Percentiles rank a stretch among this genome's conserved stretches.
Evolutionary conservation across 768 basidiomycete species (phyloP).

Genomic region (Chalciporus sphaerocephalus): DNA sequence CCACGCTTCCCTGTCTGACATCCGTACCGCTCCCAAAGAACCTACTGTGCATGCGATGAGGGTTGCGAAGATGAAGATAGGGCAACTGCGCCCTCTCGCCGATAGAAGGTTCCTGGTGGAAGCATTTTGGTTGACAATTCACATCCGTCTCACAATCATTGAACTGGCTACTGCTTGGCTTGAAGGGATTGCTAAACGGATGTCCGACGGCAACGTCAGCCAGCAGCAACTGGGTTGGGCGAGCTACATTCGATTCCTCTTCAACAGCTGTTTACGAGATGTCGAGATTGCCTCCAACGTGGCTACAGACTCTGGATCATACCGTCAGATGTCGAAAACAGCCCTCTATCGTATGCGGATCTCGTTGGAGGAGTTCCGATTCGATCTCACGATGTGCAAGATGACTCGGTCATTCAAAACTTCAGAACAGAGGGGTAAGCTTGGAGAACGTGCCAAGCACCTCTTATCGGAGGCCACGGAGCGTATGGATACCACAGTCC

Average conservation of each 20-base stretch:
- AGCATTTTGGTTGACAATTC: slow-evolving; percentile 51
- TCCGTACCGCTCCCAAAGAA: slow-evolving; percentile 33
- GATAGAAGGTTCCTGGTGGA: slow-evolving; percentile 60
- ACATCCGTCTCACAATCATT: slow-evolving; percentile 50
- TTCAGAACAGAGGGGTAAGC: slow-evolving; percentile 12
- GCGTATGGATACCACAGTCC: slow-evolving; percentile 4
- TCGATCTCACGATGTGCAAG: slow-evolving; percentile 38
- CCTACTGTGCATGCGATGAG: slow-evolving; percentile 50
- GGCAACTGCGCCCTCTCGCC: slow-evolving; percentile 53
- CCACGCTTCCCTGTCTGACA: slow-evolving; percentile 29
- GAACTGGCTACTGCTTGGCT: slow-evolving; percentile 42
- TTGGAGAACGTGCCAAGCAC: slow-evolving; percentile 21
- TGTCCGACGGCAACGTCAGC: slow-evolving; percentile 12
- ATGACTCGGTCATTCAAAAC: slow-evolving; percentile 16
- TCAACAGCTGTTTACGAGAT: slow-evolving; percentile 45
- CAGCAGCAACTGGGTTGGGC: slow-evolving; percentile 43
- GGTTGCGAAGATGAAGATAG: slow-evolving; percentile 48
- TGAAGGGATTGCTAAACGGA: slow-evolving; percentile 26
- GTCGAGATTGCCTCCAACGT: slow-evolving; percentile 42
- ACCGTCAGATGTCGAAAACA: slow-evolving; percentile 49
- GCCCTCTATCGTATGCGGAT: slow-evolving; percentile 42
- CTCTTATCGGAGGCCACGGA: slow-evolving; percentile 4
- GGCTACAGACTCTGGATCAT: slow-evolving; percentile 46
- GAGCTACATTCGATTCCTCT: slow-evolving; percentile 42
- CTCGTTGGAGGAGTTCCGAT: slow-evolving; percentile 47